Base-by-base conservation (phyloP, 2,329 filamentous ascomycete species). In the Alternaria sp. region DNA sequence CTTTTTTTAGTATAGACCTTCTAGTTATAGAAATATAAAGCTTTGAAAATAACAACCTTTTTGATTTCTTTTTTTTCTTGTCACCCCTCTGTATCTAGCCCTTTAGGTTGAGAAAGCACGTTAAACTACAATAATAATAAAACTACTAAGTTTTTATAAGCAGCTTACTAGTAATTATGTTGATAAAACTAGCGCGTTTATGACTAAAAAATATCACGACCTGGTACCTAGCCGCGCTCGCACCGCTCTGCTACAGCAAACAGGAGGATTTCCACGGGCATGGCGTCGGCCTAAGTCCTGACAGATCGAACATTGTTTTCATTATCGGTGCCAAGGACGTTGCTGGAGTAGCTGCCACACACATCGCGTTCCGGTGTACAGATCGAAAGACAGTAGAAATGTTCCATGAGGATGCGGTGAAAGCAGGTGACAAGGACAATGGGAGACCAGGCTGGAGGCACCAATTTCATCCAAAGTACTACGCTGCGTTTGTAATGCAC, bases 401-500 rank as follows among this genome's bases (percentile, higher is more conserved):
- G 29, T 72, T 70, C 46, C 51, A 71, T 51, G 61, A 60, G n/a
- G 67, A 60, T 49, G 68, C 56, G 11, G 14, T 73, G 3, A 66
- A 69, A 51, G 65, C 67, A 5, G 71, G 71, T 21, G 71, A 66
- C 11, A 71, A 57, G 48, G 60, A 63, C 33, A 72, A 72, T 55
- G 67, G 71, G 8, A 57, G 60, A 53, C 69, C 71, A 1, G 71
- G 71, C 3, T 44, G 65, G 17, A 67, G 71, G 50, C 46, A 59
- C 29, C 59, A 58, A 40, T 72, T 72, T 54, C 63, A 67, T 59
- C 52, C 66, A 26, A 66, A 71, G 34, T 74, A 73, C 58, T 73
- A 72, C 61, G 67, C 58, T 8, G 70, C 64, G 9, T 73, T 73
- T 54, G 65, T 72, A 9, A 26, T 66, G 14, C 71, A 74, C 63